Percentiles rank a stretch among this genome's conserved stretches.
Evolutionary conservation across 352 stramenopile species (phyloP).

Genomic region (Phytophthora boehmeriae): DNA sequence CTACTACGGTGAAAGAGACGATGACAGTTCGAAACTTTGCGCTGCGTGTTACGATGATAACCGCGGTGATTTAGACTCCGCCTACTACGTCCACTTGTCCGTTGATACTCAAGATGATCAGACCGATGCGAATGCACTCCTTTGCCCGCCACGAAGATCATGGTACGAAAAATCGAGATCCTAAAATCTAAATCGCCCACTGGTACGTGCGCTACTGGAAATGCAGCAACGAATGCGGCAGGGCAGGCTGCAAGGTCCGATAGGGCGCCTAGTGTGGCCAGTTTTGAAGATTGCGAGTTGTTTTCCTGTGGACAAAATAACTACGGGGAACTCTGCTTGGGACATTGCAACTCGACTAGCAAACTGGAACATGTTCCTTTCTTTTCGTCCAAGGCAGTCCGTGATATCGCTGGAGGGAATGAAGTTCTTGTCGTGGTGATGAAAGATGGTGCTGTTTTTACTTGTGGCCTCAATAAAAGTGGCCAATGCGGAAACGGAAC

Average conservation of each 20-base stretch:
- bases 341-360: conserved; percentile 87
- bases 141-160: conserved; percentile 58
- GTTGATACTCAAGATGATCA: conserved; percentile 41
- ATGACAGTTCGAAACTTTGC: conserved; percentile 68
- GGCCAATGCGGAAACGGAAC: conserved; percentile 88
- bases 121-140: conserved; percentile 34
- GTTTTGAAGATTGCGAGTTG: conserved; percentile 85
- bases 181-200: conserved; percentile 42
- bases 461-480: conserved; percentile 89
- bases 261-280: conserved; percentile 19
- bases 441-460: conserved; percentile 83
- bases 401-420: conserved; percentile 79
- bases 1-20: conserved; percentile 66
- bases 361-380: conserved; percentile 87
- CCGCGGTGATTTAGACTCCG: conserved; percentile 52
- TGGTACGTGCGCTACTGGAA: conserved; percentile 2
- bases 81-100: conserved; percentile 52
- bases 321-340: conserved; percentile 86
- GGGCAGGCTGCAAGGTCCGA: conserved; percentile 10
- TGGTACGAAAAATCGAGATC: conserved; percentile 59
- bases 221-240: neutral
- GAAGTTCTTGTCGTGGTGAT: conserved; percentile 87
- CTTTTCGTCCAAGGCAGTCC: conserved; percentile 80
- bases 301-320: conserved; percentile 92
- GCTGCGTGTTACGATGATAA: conserved; percentile 83